A percentile compares a stretch with the other conserved stretches of the same genome.
Conservation (phyloP, 106 monocot genomes). For the Phalaenopsis equestris region DNA sequence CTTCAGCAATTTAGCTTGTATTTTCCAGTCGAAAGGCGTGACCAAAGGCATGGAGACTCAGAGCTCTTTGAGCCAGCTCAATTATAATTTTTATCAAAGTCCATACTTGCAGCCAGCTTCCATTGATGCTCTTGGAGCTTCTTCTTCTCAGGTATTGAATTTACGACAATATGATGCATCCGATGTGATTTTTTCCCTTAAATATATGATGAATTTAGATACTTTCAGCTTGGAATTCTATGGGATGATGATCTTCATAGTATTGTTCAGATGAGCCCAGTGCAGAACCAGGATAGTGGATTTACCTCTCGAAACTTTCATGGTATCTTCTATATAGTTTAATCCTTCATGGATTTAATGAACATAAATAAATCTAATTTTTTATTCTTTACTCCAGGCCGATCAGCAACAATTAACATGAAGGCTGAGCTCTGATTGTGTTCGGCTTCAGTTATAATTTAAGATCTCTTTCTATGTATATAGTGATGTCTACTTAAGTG, state of each 20-base stretch:
- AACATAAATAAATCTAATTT: not conserved
- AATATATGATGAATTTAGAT: no score
- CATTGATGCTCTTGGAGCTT: conserved; percentile 29
- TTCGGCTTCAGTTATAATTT: not conserved
- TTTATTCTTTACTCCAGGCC: conserved; percentile 20
- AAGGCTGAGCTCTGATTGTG: conserved; percentile 32
- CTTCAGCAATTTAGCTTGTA: not conserved
- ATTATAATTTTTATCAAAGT: conserved; percentile 3
- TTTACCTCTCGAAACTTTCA: conserved; percentile 31
- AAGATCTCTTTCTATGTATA: conserved; percentile 13
- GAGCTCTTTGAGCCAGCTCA: conserved; percentile 10
- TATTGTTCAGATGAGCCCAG: conserved; percentile 48
- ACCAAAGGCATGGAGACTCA: conserved; percentile 11
- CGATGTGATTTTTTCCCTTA: not conserved
- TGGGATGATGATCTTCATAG: conserved; percentile 63
- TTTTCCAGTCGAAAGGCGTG: not conserved
- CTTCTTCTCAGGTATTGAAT: conserved; percentile 42
- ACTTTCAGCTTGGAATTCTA: conserved; percentile 30
- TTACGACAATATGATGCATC: not conserved
- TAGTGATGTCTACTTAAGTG: not conserved
- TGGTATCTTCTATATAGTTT: conserved; percentile 13
- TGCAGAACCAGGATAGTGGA: conserved; percentile 27
- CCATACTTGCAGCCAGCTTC: conserved; percentile 27
- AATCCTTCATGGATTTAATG: not conserved
- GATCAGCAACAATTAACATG: conserved; percentile 25